phyloP scores from a whole-genome alignment of 148 eudicot species.

The Rhododendron williamsianum region DNA sequence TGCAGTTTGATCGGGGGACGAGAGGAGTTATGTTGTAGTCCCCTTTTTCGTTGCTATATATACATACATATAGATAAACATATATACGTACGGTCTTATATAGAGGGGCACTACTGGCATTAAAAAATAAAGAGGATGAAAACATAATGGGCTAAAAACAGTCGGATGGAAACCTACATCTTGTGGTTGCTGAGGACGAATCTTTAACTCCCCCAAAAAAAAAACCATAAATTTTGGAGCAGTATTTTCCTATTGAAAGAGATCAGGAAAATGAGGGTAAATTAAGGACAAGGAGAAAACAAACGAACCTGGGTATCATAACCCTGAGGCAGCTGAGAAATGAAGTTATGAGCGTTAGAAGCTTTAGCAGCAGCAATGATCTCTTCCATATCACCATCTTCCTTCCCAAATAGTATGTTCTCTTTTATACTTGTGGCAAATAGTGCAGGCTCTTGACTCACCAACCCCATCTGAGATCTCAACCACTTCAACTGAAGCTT shows the following conservation, averaged over 20 bases:
- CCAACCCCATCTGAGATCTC: slow-evolving; percentile 88
- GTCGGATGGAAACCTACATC: too few species aligned
- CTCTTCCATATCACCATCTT: slow-evolving; percentile 67
- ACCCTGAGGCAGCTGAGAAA: slow-evolving; percentile 75
- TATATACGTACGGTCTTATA: too few species aligned
- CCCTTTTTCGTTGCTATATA: too few species aligned
- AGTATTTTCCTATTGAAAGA: neutral
- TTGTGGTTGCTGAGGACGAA: too few species aligned
- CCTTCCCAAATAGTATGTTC: slow-evolving; percentile 85
- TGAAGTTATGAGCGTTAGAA: slow-evolving; percentile 86
- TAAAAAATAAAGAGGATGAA: too few species aligned
- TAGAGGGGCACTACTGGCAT: too few species aligned
- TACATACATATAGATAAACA: too few species aligned
- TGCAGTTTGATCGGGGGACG: too few species aligned
- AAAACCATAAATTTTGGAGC: neutral
- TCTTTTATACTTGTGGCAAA: slow-evolving; percentile 81
- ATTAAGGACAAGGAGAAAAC: neutral
- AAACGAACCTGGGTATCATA: slow-evolving; percentile 71
- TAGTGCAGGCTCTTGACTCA: slow-evolving; percentile 89
- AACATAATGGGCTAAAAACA: too few species aligned
- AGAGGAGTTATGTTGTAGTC: too few species aligned
- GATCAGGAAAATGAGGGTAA: neutral
- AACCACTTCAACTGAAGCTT: slow-evolving; percentile 80
- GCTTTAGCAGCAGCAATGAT: slow-evolving; percentile 74
- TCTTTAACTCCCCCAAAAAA: too few species aligned